Evolutionary conservation across 805 yeast genomes (phyloP).

Genomic region (Wickerhamiella domercqiae): DNA sequence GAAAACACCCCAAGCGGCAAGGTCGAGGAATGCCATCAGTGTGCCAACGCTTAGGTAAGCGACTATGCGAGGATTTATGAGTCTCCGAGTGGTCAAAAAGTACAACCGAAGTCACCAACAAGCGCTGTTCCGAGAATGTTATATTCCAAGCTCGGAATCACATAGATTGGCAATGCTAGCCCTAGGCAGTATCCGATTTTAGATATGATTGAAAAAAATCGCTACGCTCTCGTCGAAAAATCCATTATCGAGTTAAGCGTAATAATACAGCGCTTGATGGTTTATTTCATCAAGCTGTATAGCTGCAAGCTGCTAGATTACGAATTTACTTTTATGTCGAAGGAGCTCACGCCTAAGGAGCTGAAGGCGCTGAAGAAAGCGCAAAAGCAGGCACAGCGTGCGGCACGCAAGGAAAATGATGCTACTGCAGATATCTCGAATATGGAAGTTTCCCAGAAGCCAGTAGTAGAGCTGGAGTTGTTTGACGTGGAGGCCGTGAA

Average conservation of each 20-base stretch:
- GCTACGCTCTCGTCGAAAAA: too few relatives aligned
- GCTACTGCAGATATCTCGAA: conserved; percentile 20
- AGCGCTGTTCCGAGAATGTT: conserved; percentile 4
- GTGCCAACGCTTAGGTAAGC: background rate
- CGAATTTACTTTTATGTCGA: too few relatives aligned
- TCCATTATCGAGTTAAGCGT: too few relatives aligned
- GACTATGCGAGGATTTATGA: too few relatives aligned
- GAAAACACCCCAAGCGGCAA: conserved; percentile 18
- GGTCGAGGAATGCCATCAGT: conserved; percentile 13
- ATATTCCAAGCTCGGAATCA: too few relatives aligned
- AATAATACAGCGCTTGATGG: too few relatives aligned
- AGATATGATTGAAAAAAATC: too few relatives aligned
- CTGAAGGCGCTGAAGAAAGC: conserved; percentile 73
- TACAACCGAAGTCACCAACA: background rate
- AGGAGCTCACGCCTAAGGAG: conserved; percentile 52
- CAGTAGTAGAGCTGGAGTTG: conserved; percentile 27
- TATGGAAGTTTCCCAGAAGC: background rate
- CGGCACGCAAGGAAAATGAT: conserved; percentile 63
- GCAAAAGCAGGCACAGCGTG: conserved; percentile 85
- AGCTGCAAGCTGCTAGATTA: too few relatives aligned
- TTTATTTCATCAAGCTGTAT: too few relatives aligned
- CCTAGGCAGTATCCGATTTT: too few relatives aligned
- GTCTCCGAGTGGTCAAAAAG: background rate
- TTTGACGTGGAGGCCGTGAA: conserved; percentile 25
- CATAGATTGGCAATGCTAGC: too few relatives aligned